Evolutionary conservation across 2,329 filamentous ascomycete species (phyloP), one percentile per base, ranked within the genome.

Genomic region (Thelonectria discophora): DNA sequence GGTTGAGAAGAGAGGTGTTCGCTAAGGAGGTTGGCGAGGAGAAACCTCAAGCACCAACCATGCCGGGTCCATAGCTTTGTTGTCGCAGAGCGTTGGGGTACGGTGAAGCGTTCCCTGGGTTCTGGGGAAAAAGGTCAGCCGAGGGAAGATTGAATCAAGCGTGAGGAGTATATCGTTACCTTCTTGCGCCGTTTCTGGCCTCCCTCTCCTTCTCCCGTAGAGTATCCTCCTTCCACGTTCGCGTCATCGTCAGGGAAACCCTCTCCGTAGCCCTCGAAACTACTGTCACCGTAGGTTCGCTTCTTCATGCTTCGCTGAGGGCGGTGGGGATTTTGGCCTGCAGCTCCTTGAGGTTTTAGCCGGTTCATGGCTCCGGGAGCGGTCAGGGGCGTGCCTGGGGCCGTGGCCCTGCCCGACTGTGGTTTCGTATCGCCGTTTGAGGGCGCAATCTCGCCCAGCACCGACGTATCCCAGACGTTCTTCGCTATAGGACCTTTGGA

Each of bases 261-360:
- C 67, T 93, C 90, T 46, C 86, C 85, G 70, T 93, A 93, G 43
- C 91, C 90, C 70, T 90, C 88, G 72, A 86, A 94, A 70, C 88
- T 91, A 69, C 83, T 85, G 65, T 94, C 91, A 40, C 89, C 88
- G 73, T 93, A 94, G 64, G 88, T 86, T 49, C 91, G 85, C 81
- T 93, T 93, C 80, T 90, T 92, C 64, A 86, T 83, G 57, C 82
- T 80, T 49, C 91, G 84, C 68, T 89, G 88, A 34, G 89, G 87
- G 56, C 90, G 82, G 40, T 80, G 75, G 11, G 78, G 76, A 57
- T 86, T 82, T 32, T 81, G 75, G n/a, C 74, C 76, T 27, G 76
- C 70, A 20, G 75, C 62, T 42, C 78, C 77, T 34, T 72, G 76
- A 30, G 69, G 72, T 73, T 82, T 82, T 55, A 77, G 68, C 24